phyloP scores from a whole-genome alignment of 192 early-diverging fungal genomes.

The Backusella mclennaniae region DNA sequence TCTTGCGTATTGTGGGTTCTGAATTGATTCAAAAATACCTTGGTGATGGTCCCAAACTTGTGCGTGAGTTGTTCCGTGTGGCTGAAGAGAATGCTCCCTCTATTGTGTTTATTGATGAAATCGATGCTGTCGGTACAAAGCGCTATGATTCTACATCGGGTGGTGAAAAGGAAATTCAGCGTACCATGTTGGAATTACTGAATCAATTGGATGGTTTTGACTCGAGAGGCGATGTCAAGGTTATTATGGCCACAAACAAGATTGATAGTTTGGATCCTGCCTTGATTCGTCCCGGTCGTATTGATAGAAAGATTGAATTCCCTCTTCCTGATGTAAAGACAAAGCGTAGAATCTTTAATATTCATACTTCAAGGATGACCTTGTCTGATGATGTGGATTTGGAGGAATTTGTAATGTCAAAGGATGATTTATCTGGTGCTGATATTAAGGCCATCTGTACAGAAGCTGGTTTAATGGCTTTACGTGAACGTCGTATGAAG shows the following conservation, averaged over 20 bases:
- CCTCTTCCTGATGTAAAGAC: conserved; percentile 95
- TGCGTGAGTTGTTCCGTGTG: conserved; percentile 95
- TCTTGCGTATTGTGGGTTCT: conserved; percentile 95
- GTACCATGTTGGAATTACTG: conserved; percentile 95
- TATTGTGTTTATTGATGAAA: conserved; percentile 99
- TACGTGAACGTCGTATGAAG: conserved; percentile 98
- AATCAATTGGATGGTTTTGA: conserved; percentile 99
- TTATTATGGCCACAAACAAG: conserved; percentile 99
- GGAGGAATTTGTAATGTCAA: conserved; percentile 99
- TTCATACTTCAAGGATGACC: conserved; percentile 94
- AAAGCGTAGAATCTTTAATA: conserved; percentile 96
- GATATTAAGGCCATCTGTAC: conserved; percentile 99
- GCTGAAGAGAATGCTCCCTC: conserved; percentile 95
- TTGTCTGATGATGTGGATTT: conserved; percentile 94
- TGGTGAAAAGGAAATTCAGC: conserved; percentile 95
- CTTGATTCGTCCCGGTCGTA: conserved; percentile 91
- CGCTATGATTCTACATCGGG: conserved; percentile 94
- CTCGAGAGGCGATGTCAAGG: conserved; percentile 93
- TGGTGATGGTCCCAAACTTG: conserved; percentile 97
- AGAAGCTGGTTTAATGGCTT: conserved; percentile 94
- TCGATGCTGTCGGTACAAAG: conserved; percentile 98
- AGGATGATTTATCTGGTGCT: conserved; percentile 97
- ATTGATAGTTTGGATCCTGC: conserved; percentile 98
- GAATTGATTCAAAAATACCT: conserved; percentile 99
- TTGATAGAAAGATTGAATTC: conserved; percentile 99